Evolutionary conservation across 345 rosid species (phyloP).

Genomic region (Eucalyptus pauciflora): DNA sequence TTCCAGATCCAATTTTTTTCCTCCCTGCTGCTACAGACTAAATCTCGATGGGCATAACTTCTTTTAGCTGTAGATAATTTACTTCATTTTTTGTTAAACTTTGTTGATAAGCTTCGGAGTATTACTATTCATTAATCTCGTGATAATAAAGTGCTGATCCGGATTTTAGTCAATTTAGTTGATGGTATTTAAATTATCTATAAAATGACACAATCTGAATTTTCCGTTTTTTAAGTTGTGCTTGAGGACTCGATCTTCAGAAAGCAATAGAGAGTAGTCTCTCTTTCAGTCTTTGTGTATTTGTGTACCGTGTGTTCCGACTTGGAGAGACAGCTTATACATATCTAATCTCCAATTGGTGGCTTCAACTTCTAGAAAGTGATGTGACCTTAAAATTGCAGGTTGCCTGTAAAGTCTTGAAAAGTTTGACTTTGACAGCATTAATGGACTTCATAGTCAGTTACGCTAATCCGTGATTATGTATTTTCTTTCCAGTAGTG

Average conservation of each 20-base stretch:
- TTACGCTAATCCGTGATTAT: fast-evolving
- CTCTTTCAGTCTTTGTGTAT: neutral
- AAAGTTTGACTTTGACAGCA: neutral
- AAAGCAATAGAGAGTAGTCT: neutral
- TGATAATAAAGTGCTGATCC: neutral
- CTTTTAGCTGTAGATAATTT: neutral
- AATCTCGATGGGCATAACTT: neutral
- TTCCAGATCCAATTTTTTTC: neutral
- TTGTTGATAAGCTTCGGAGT: neutral
- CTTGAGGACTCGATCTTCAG: neutral
- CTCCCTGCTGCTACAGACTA: neutral
- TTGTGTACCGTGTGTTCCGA: neutral
- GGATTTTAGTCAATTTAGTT: neutral
- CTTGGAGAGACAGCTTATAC: neutral
- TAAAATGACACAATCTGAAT: neutral
- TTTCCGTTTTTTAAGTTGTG: neutral
- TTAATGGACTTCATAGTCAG: neutral
- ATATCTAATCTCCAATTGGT: neutral
- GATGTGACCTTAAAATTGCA: neutral
- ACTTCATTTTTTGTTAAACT: neutral
- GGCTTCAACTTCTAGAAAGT: neutral
- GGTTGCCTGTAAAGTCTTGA: neutral
- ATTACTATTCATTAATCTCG: neutral
- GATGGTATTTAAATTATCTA: neutral
- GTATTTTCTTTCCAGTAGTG: neutral